Conservation (phyloP, 345 rosid species). For the Stellera chamaejasme region DNA sequence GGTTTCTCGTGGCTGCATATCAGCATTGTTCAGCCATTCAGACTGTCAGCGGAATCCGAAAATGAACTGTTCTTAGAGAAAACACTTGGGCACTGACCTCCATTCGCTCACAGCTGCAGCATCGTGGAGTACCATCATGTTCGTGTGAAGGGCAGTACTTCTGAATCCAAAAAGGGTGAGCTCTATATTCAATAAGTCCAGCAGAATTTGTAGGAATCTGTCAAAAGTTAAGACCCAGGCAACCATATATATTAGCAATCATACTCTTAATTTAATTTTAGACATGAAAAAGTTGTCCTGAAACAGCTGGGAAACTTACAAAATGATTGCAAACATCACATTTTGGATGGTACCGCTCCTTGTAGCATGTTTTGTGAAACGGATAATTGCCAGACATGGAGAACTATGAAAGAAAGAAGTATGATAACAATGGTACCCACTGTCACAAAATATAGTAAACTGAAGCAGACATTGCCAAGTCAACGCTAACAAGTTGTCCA, state of each 20-base stretch:
- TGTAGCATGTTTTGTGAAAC: slow-evolving; percentile 84
- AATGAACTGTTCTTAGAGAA: no score
- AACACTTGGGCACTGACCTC: slow-evolving; percentile 50
- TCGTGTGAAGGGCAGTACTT: slow-evolving; percentile 98
- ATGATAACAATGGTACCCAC: slow-evolving; percentile 12
- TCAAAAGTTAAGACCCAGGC: slow-evolving; percentile 20
- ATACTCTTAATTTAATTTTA: not conserved
- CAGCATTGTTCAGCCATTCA: no score
- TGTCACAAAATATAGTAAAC: slow-evolving; percentile 4
- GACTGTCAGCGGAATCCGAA: no score
- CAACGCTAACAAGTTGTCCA: slow-evolving; percentile 1
- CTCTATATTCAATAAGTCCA: slow-evolving; percentile 97
- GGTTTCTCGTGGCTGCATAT: slow-evolving; percentile 58
- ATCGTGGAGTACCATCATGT: slow-evolving; percentile 79
- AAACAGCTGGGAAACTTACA: slow-evolving; percentile 35
- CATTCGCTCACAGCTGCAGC: slow-evolving; percentile 99
- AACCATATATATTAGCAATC: no score
- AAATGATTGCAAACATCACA: slow-evolving; percentile 90
- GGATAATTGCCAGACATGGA: slow-evolving; percentile 76
- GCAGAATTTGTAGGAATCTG: slow-evolving; percentile 91
- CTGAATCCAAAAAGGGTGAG: slow-evolving; percentile 96
- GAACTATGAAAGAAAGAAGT: slow-evolving; percentile 42
- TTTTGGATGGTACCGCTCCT: slow-evolving; percentile 83
- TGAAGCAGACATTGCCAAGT: slow-evolving; percentile 1
- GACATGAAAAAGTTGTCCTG: not conserved